Conservation (phyloP, 805 yeast genomes). For the Lipomyces anomalus region DNA sequence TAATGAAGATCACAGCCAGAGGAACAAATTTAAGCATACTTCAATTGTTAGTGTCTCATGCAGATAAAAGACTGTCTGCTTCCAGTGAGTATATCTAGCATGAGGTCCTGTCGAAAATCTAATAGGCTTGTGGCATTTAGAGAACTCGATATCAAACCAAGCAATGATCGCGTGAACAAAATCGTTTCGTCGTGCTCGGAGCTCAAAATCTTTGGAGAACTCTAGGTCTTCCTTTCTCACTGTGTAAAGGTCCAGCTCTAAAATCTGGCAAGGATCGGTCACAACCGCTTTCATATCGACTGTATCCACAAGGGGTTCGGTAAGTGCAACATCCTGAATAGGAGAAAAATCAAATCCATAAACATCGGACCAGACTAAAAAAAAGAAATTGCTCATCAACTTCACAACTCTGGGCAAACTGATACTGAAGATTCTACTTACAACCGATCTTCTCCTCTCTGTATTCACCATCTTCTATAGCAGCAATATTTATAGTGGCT, state of each 20-base stretch:
- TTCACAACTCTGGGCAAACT: not conserved
- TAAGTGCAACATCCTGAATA: constrained; percentile 76
- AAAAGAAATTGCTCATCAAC: not conserved
- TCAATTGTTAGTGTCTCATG: constrained; percentile 57
- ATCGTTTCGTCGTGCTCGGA: constrained; percentile 73
- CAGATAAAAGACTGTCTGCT: constrained; percentile 91
- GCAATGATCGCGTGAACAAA: constrained; percentile 81
- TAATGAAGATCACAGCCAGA: not conserved
- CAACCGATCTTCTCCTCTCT: constrained; percentile 73
- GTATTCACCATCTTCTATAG: constrained; percentile 81
- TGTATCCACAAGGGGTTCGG: constrained; percentile 94
- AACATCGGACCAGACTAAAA: constrained; percentile 70
- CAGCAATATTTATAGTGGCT: constrained; percentile 74
- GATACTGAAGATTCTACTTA: constrained; percentile 21
- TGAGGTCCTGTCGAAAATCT: constrained; percentile 91
- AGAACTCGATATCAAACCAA: constrained; percentile 93
- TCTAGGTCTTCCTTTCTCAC: constrained; percentile 77
- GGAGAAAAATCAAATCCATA: constrained; percentile 94
- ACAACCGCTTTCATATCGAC: constrained; percentile 73
- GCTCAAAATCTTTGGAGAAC: constrained; percentile 61
- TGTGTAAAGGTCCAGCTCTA: constrained; percentile 85
- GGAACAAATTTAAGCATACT: constrained; percentile 3
- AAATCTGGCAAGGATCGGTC: constrained; percentile 65
- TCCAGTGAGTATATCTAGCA: constrained; percentile 95
- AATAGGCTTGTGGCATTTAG: constrained; percentile 47